A percentile compares a stretch with the other conserved stretches of the same genome.
Conservation (phyloP, 257 asterid species). For the Salvia hispanica region DNA sequence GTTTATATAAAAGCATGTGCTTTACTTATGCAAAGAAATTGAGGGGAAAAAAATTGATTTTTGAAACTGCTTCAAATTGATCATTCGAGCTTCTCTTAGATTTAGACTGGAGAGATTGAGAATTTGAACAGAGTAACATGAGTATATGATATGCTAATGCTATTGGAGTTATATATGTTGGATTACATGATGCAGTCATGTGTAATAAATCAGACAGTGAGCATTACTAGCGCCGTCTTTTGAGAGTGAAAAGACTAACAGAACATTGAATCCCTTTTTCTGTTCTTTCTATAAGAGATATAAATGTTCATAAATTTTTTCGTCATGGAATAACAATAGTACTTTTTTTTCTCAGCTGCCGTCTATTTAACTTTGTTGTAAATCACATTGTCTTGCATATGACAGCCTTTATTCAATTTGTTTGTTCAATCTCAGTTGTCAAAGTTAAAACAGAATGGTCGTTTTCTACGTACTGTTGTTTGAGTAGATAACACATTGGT, state of each 20-base stretch:
- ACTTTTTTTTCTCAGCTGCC: not conserved
- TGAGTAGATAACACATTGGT: constrained; percentile 18
- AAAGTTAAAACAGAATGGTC: not conserved
- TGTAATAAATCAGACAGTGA: not conserved
- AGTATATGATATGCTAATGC: constrained; percentile 2
- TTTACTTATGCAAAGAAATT: not conserved
- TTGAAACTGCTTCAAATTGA: too few species aligned
- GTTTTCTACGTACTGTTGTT: not conserved
- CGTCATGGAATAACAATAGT: not conserved
- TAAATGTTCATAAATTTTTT: not conserved
- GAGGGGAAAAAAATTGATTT: not conserved
- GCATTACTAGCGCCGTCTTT: not conserved
- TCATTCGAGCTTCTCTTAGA: not conserved
- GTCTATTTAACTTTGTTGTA: not conserved
- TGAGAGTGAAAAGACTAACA: not conserved
- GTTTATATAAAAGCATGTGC: not conserved
- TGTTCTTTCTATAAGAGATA: not conserved
- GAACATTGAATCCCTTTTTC: not conserved
- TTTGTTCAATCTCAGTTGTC: constrained; percentile 1
- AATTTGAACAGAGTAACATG: not conserved
- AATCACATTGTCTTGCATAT: not conserved
- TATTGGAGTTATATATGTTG: constrained; percentile 6
- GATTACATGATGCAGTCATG: not conserved
- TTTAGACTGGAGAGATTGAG: not conserved
- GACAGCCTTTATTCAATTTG: not conserved